phyloP scores from a whole-genome alignment of 805 yeast genomes.

The Yarrowia sp. region DNA sequence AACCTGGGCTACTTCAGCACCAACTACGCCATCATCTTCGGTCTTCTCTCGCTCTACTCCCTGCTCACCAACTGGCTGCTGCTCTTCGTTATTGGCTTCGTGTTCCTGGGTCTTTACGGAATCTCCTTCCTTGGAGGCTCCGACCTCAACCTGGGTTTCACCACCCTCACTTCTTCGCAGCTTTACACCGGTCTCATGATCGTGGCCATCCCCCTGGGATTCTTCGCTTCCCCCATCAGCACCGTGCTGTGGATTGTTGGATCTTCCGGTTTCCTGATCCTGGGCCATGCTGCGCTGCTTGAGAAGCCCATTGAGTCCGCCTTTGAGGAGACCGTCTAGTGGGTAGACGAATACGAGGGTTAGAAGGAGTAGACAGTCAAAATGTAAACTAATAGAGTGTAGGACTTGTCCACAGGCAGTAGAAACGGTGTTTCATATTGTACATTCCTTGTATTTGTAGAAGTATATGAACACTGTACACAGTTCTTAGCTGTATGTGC shows the following conservation, averaged over 20 bases:
- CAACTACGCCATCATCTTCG: constrained; percentile 79
- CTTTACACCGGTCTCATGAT: constrained; percentile 82
- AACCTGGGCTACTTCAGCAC: constrained; percentile 87
- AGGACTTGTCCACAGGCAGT: constrained; percentile 1
- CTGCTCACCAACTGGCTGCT: constrained; percentile 83
- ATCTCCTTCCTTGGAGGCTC: constrained; percentile 81
- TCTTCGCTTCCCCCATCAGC: constrained; percentile 87
- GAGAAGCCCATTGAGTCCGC: constrained; percentile 96
- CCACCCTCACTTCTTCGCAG: constrained; percentile 75
- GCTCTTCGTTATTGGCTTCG: constrained; percentile 79
- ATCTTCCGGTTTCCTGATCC: constrained; percentile 76
- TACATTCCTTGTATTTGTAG: too few relatives aligned
- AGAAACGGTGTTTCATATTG: too few relatives aligned
- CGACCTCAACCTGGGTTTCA: constrained; percentile 74
- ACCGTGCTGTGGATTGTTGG: constrained; percentile 93
- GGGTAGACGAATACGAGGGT: neutral
- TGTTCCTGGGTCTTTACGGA: constrained; percentile 75
- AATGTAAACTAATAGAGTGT: constrained; percentile 36
- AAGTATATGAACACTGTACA: too few relatives aligned
- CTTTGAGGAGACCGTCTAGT: constrained; percentile 67
- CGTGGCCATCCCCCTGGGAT: constrained; percentile 79
- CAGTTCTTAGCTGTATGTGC: too few relatives aligned
- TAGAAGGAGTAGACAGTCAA: constrained; percentile 9
- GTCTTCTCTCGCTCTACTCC: constrained; percentile 79
- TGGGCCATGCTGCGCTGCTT: constrained; percentile 87